Evolutionary conservation across 805 yeast genomes (phyloP).

Genomic region (Yueomyces sp.): DNA sequence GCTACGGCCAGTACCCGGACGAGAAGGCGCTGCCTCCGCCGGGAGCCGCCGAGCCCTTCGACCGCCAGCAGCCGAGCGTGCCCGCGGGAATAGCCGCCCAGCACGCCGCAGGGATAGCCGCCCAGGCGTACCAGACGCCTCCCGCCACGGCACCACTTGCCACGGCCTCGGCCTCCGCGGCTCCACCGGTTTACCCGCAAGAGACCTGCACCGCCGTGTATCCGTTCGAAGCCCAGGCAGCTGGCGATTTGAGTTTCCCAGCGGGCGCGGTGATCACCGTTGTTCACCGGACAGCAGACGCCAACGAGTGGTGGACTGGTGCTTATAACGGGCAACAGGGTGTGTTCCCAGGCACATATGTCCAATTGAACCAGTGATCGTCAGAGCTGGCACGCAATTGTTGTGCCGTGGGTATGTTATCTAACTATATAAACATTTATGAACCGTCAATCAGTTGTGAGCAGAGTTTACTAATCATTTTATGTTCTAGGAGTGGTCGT

Average conservation of each 20-base stretch:
- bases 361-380: conserved; percentile 41
- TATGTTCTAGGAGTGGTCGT: too few relatives aligned
- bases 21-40: background rate
- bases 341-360: conserved; percentile 93
- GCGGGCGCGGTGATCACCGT: conserved; percentile 83
- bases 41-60: conserved; percentile 3
- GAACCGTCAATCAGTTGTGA: too few relatives aligned
- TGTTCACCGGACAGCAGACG: conserved; percentile 67
- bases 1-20: conserved; percentile 2
- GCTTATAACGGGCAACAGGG: conserved; percentile 73
- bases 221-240: conserved; percentile 86
- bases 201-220: conserved; percentile 80
- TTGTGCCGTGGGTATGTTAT: background rate
- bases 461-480: too few relatives aligned
- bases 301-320: conserved; percentile 99
- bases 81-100: too few relatives aligned
- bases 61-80: too few relatives aligned
- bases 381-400: background rate
- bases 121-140: conserved; percentile 4
- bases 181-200: conserved; percentile 15
- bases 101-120: too few relatives aligned
- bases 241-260: conserved; percentile 75
- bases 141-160: conserved; percentile 5
- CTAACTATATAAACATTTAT: too few relatives aligned
- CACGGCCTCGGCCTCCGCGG: conserved; percentile 20